Conservation (phyloP, 2,329 filamentous ascomycete species). For the Diaporthe humulicola region DNA sequence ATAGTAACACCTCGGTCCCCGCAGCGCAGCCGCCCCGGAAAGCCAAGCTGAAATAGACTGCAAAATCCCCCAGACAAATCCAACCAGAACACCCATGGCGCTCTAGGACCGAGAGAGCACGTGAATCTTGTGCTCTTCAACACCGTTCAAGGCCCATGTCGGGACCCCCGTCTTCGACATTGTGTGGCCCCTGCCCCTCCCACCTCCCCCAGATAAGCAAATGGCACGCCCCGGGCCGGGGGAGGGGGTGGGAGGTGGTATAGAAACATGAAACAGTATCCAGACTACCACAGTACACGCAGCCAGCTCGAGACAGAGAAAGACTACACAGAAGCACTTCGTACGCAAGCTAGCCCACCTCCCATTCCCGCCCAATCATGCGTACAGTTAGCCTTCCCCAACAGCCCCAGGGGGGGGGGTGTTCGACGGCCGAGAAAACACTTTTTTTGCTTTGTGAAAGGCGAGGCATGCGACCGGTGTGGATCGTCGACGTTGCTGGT, state of each 20-base stretch:
- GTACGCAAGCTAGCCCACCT: not conserved
- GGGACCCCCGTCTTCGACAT: not conserved
- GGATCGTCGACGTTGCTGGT: slow-evolving; percentile 23
- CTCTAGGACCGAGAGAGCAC: not conserved
- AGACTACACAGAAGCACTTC: slow-evolving; percentile 8
- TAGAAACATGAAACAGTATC: slow-evolving; percentile 7
- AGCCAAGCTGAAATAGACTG: not conserved
- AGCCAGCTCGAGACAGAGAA: not conserved
- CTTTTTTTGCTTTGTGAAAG: slow-evolving; percentile 21
- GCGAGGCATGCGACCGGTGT: slow-evolving; percentile 28
- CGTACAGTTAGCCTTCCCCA: not conserved
- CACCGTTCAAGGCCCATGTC: not conserved
- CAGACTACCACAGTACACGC: slow-evolving; percentile 8
- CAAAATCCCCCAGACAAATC: not conserved
- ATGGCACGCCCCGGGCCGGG: not conserved
- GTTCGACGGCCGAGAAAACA: not conserved
- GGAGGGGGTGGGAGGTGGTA: not conserved
- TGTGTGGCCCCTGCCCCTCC: not conserved
- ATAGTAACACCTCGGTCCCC: not conserved
- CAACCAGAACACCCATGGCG: not conserved
- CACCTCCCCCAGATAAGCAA: not conserved
- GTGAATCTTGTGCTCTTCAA: not conserved
- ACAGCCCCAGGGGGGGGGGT: not conserved
- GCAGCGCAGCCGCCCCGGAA: too few relatives aligned
- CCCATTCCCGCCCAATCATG: slow-evolving; percentile 4